Evolutionary conservation across 345 rosid genomes (phyloP), one percentile per base, ranked within the genome.

Genomic region (Xanthoceras sorbifolium): DNA sequence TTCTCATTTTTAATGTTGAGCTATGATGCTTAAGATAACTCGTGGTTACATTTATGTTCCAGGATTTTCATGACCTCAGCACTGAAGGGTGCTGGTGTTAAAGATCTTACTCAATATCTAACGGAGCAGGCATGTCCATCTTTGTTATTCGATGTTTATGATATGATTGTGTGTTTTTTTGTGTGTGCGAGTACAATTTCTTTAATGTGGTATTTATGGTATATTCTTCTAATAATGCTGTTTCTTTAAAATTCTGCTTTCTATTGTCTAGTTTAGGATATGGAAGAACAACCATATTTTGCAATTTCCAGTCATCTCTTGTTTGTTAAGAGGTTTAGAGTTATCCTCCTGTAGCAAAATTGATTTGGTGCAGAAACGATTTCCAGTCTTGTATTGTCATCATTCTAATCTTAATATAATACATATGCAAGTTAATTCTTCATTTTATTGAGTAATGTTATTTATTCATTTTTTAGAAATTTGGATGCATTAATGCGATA

Each of bases 41-140:
- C 67, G 42, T 74, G 67, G 26, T 69, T 68, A 66, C 26, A 46
- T 69, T 71, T 78, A 42, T 86, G 25, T 75, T 83, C 28, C 85
- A 93, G 97, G 88, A 75, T 79, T 80, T 93, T 96, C 85, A 91
- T 90, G 94, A 90, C 92, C 78, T 93, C 97, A 0, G 99, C 93
- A 61, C 79, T 92, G 71, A 93, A 90, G 83, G 98, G 98, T 55
- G 86, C 89, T 74, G 97, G 99, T 76, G 88, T 96, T 52, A 92
- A 91, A 78, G 88, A 85, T 79, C 93, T 95, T 46, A 79, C 84
- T 23, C 85, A 87, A 69, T 95, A 86, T 84, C 81, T 95, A 80
- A 83, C 82, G 88, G 92, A 88, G 28, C 93, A 92, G 91, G 94
- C 77, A 88, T 46, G 85, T 69, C 50, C 77, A 14, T 32, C 17